A percentile compares a stretch with the other conserved stretches of the same genome.
These are phyloP conservation scores for Canavalia ensiformis DNA, from an alignment of 306 rosid genomes.

Conservation along the genomic window DNA sequence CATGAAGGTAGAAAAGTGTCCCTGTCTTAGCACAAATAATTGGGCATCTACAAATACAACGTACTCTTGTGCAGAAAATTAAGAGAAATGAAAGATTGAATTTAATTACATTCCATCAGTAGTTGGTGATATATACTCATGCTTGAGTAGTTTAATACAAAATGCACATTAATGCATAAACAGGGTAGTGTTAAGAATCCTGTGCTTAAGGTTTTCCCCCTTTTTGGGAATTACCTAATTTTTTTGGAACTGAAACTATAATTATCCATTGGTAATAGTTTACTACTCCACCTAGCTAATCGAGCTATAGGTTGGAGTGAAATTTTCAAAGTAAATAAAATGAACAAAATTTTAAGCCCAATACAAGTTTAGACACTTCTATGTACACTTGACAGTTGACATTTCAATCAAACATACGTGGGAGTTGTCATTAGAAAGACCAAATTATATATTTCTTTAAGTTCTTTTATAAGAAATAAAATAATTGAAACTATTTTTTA, in stretches of 20 bases:
- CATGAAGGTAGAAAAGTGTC: constrained; percentile 12
- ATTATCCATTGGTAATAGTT: not conserved
- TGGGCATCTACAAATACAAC: not conserved
- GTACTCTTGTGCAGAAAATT: constrained; percentile 6
- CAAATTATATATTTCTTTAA: not conserved
- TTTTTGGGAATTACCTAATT: not conserved
- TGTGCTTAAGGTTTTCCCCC: not conserved
- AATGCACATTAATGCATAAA: constrained; percentile 20
- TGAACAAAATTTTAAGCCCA: not conserved
- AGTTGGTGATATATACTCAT: not conserved
- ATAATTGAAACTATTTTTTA: too few species aligned
- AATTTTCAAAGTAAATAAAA: not conserved
- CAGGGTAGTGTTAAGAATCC: not conserved
- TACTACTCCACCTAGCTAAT: not conserved
- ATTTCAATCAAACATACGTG: constrained; percentile 23
- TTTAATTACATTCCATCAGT: constrained; percentile 18
- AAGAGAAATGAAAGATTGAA: not conserved
- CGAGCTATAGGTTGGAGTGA: not conserved
- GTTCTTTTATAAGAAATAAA: too few species aligned
- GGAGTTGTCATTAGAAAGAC: not conserved
- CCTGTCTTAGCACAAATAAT: constrained; percentile 21
- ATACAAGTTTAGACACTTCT: not conserved
- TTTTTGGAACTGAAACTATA: not conserved
- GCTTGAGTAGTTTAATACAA: not conserved
- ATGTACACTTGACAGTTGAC: not conserved